Evolutionary conservation across 768 basidiomycete species (phyloP), one percentile per base, ranked within the genome.

Genomic region (Rhizopogon vesiculosus): DNA sequence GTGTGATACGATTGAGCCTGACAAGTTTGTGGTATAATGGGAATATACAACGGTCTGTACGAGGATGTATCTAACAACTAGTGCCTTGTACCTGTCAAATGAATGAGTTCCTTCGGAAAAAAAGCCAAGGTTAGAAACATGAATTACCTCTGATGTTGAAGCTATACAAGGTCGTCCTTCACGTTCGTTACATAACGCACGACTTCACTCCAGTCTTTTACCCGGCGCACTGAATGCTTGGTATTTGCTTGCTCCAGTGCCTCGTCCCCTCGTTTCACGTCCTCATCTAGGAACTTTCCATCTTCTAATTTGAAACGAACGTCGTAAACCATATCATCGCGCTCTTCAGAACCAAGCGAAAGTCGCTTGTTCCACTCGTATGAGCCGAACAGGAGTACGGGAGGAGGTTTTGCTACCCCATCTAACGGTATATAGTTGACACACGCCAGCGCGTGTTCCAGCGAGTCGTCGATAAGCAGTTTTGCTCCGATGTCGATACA

Each of bases 381-480:
- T 53, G 82, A 70, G 19, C 91, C 91, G 60, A 92, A 91, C 6
- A 93, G 75, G 41, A 92, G 68, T 31, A 87, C 84, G 2, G 77
- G 80, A 13, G 79, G 80, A n/a, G 76, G 73, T 25, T 48, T 45
- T 49, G 45, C 40, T 7, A 51, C 53, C 16, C 40, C 63, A 5
- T 42, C 57, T n/a, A 51, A 51, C 22, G 64, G 45, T 16, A 55
- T 40, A 53, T 72, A 42, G 33, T 65, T 75, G 0, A 75, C 77
- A 59, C 84, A 85, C 55, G 82, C 77, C 28, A 87, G 59, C 39
- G 86, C 87, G 67, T 92, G 91, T 68, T 92, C 90, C 42, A 85
- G 63, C 6, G 89, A 90, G 71, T 93, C 91, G 68, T 93, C 91
- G 56, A 93, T 83, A 51, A 93, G 72, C 40, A 91, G 65, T 41